Evolutionary conservation across 495 filamentous ascomycete species (phyloP).

Genomic region (Tuber microsphaerosporum): DNA sequence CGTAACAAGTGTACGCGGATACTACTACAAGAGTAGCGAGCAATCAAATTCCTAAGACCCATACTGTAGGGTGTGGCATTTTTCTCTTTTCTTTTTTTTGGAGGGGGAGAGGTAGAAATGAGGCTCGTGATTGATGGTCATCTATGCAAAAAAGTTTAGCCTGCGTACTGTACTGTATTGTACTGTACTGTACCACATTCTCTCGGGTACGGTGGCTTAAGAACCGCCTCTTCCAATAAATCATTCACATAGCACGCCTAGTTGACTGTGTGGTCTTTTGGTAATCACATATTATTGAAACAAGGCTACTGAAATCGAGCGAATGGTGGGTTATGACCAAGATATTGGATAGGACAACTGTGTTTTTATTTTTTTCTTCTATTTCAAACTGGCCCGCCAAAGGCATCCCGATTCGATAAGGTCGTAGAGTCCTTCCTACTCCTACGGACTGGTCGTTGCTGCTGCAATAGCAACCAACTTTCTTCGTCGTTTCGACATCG

Average conservation of each 20-base stretch:
- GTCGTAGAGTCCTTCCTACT: conserved; percentile 35
- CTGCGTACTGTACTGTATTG: neutral
- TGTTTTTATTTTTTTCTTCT: neutral
- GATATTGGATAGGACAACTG: neutral
- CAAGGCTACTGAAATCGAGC: neutral
- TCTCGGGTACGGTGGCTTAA: neutral
- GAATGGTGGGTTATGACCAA: neutral
- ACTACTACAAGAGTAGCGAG: neutral
- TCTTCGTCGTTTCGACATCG: conserved; percentile 22
- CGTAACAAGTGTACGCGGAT: neutral
- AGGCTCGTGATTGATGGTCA: conserved; percentile 1
- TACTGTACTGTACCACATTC: neutral
- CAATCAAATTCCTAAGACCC: neutral
- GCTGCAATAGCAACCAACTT: conserved; percentile 31
- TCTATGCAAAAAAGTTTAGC: neutral
- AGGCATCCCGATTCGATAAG: conserved; percentile 35
- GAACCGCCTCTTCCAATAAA: neutral
- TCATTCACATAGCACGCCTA: neutral
- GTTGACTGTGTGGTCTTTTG: neutral
- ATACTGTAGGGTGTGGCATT: neutral
- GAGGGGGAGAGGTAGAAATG: neutral
- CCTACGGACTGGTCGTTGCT: conserved; percentile 36
- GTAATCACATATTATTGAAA: neutral
- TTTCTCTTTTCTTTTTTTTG: neutral
- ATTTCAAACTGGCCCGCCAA: conserved; percentile 32